phyloP scores from a whole-genome alignment of 1,139 yeast species.

The Candida sojae region DNA sequence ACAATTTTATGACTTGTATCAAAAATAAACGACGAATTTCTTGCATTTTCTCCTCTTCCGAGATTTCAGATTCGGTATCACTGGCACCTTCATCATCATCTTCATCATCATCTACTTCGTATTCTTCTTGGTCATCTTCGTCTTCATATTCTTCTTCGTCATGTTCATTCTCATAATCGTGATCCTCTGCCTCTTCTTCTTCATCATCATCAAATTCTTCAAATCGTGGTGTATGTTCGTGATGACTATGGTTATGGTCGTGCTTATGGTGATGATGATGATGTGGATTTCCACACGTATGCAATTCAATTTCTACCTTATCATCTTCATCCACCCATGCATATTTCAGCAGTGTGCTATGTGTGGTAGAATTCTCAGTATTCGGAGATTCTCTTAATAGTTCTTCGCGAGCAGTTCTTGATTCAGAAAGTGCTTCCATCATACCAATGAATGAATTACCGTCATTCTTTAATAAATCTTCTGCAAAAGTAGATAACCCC shows the following conservation, averaged over 20 bases:
- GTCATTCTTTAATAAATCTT: conserved; percentile 72
- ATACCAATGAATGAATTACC: conserved; percentile 74
- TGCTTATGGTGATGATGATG: conserved; percentile 9
- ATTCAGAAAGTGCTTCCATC: conserved; percentile 72
- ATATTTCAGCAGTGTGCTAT: conserved; percentile 6
- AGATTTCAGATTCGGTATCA: conserved; percentile 46
- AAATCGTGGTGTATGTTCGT: conserved; percentile 3
- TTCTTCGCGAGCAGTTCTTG: conserved; percentile 53
- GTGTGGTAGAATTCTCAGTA: neutral
- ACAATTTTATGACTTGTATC: conserved; percentile 68
- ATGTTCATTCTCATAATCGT: conserved; percentile 25
- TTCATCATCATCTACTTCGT: conserved; percentile 33
- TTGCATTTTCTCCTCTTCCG: conserved; percentile 67
- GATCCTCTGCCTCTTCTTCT: conserved; percentile 19
- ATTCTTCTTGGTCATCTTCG: conserved; percentile 30
- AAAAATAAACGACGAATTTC: conserved; percentile 79
- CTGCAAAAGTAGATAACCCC: conserved; percentile 66
- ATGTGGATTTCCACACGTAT: conserved; percentile 7
- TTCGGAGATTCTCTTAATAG: conserved; percentile 21
- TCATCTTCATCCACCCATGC: conserved; percentile 30
- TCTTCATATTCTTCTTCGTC: conserved; percentile 29
- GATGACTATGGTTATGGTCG: conserved; percentile 2
- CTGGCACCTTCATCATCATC: conserved; percentile 32
- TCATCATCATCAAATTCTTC: conserved; percentile 22
- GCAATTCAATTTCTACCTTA: conserved; percentile 8